Evolutionary conservation across 768 basidiomycete species (phyloP), one percentile per base, ranked within the genome.

Genomic region (Pisolithus tinctorius): DNA sequence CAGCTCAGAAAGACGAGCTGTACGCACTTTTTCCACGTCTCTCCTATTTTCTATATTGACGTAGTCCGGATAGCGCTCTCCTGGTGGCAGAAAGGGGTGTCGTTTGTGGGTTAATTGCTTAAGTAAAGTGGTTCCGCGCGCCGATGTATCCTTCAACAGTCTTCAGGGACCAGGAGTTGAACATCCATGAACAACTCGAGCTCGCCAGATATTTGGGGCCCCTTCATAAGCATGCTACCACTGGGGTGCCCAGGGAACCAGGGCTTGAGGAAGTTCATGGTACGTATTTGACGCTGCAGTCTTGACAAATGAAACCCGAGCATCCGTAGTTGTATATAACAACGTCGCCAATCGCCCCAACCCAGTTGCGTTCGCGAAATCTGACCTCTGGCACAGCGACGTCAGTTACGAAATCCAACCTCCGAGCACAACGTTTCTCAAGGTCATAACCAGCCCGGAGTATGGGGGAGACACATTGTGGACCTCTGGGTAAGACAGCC

Each of bases 301-400:
- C 10, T 53, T 17, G 14, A 9, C 30, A 34, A 34, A 25, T 39
- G n/a, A 46, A 17, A 25, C 48, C 48, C 56, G 48, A 55, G 36
- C 41, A 45, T 53, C 29, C 49, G 14, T 59, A 84, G 86, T 87
- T 43, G 84, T 87, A 25, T 89, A 84, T 66, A 85, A 80, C 53
- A 83, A 86, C 63, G 70, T 76, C 23, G 79, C 78, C 9, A 73
- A 80, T 16, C 78, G 82, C 46, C 83, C 82, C 9, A 82, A 87
- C 58, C 60, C 79, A 4, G 67, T 76, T 30, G 77, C 84, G 6
- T 91, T 86, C 62, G 78, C 85, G 11, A 84, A 85, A 62, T 57
- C 82, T 13, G 89, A 90, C 57, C 75, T 92, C 17, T 90, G 85
- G 83, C 88, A 91, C 68, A 81, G 83, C 2, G 91, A 93, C 65